Evolutionary conservation across 805 yeast genomes (phyloP), one percentile per base, ranked within the genome.

Genomic region (Spathaspora boniae): DNA sequence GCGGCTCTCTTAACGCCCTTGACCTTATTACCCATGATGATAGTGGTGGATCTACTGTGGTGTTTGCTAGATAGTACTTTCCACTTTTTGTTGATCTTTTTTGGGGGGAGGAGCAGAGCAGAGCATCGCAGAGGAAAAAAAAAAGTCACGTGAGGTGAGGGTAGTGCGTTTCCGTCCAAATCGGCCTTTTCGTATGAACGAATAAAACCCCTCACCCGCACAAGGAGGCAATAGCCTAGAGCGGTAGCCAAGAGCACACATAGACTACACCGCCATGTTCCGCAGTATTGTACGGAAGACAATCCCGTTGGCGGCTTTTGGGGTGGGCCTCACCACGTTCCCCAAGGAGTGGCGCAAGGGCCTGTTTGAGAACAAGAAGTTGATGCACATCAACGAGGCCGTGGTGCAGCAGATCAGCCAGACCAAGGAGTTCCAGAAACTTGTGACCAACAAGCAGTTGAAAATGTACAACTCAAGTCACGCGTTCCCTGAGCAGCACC

Each of bases 401-500:
- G 48, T 53, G 4, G 28, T 58, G 2, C 29, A 37, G 4, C 39
- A 50, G 34, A 47, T 60, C 15, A 27, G 51, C 28, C 26, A 34
- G 18, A 43, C 51, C n/a, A 24, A 38, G 3, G 51, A 50, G 17
- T 60, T 40, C 42, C 38, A 52, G 33, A 32, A 30, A 9, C 41
- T 59, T 9, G 33, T 32, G 6, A 26, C 37, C 6, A 45, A 58
- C 33, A 30, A 43, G 8, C 19, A 44, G 1, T 38, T 43, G 12
- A 38, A 19, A 6, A 35, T 31, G 25, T 37, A 42, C 16, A 34
- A 40, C 28, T 37, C 50, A 5, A 47, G 56, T 16, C 28, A 46
- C 5, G 38, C 43, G 9, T 54, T 82, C 26, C 87, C 88, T 0
- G 64, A 56, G 29, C 77, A 76, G 6, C 87, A 82, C 49, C 72